phyloP scores from a whole-genome alignment of 305 asterid species.

The Euphrasia arctica region DNA sequence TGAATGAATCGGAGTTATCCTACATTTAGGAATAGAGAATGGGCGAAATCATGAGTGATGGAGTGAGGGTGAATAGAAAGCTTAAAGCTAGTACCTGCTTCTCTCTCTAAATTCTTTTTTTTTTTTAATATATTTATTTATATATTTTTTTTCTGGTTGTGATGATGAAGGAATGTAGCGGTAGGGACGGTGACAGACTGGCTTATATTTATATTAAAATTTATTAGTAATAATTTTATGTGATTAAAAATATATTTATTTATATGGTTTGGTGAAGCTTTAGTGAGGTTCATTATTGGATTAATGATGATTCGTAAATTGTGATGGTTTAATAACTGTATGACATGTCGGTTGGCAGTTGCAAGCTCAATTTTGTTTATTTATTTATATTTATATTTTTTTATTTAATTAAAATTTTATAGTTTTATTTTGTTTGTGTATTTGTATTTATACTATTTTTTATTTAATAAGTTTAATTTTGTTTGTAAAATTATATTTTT shows the following conservation, averaged over 20 bases:
- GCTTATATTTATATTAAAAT: conserved; percentile 11
- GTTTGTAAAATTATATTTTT: no score
- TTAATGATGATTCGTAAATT: neutral
- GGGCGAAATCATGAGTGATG: neutral
- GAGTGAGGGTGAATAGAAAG: neutral
- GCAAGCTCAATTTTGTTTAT: no score
- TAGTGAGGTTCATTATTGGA: neutral
- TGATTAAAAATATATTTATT: neutral
- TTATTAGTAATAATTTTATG: conserved; percentile 4
- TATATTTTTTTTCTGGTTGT: neutral
- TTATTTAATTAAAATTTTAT: no score
- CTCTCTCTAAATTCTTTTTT: conserved; percentile 26
- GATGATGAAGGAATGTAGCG: conserved; percentile 32
- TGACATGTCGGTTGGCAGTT: no score
- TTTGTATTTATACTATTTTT: no score
- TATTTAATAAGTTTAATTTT: no score
- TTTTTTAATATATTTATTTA: neutral
- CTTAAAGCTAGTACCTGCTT: conserved; percentile 20
- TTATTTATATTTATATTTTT: no score
- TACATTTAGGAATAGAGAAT: neutral
- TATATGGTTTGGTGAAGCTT: conserved; percentile 19
- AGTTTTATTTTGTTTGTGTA: no score
- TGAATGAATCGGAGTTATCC: conserved; percentile 2
- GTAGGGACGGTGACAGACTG: conserved; percentile 33
- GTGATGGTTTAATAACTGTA: neutral